These are phyloP conservation scores for Didymella sp. DNA, from an alignment of 2,329 filamentous ascomycete genomes.

Conservation along the genomic window DNA sequence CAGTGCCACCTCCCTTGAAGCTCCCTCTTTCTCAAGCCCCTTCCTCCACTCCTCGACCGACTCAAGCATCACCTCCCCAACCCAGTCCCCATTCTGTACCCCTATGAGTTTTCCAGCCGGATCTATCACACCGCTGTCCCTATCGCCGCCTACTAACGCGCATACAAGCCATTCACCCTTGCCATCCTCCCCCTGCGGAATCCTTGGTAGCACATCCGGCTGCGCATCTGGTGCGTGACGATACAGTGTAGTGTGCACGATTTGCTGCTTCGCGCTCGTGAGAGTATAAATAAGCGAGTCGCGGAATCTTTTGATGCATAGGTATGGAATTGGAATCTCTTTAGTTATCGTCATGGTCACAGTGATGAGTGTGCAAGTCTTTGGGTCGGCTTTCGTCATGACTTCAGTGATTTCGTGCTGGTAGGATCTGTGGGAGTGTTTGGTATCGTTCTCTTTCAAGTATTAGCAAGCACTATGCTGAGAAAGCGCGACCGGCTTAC, in stretches of 20 bases:
- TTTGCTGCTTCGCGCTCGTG: background rate
- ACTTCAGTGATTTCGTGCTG: background rate
- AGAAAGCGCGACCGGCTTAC: background rate
- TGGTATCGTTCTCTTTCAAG: background rate
- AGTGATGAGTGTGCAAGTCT: conserved; percentile 3
- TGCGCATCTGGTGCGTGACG: background rate
- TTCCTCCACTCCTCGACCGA: conserved; percentile 2
- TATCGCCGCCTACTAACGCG: background rate
- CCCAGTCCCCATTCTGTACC: background rate
- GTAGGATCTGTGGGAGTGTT: conserved; percentile 1
- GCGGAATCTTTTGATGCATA: background rate
- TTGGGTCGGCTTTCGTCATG: background rate
- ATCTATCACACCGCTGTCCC: background rate
- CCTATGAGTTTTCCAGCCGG: background rate
- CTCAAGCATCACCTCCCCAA: background rate
- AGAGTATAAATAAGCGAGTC: background rate
- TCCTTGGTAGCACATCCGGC: background rate
- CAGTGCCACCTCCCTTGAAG: background rate
- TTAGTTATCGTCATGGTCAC: background rate
- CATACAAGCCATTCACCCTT: conserved; percentile 6
- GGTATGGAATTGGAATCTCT: background rate
- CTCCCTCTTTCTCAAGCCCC: background rate
- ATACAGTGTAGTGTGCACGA: conserved; percentile 7
- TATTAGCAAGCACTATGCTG: background rate
- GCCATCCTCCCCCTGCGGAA: conserved; percentile 5